phyloP scores from a whole-genome alignment of 495 filamentous ascomycete species.

The Aspergillus mulundensis region DNA sequence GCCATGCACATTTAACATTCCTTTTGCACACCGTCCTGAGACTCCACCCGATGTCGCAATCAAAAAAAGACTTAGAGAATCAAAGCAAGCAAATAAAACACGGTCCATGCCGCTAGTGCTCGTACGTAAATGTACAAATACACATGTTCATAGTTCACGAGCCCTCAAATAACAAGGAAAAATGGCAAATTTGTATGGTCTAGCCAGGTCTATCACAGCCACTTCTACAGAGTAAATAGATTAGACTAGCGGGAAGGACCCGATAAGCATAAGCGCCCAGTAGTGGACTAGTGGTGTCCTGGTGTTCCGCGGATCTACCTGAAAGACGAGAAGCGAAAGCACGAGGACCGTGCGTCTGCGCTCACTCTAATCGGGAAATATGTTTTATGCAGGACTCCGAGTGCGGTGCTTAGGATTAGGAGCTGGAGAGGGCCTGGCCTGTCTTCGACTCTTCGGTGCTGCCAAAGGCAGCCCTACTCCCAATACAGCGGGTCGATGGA shows the following conservation, averaged over 20 bases:
- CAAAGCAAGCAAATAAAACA: neutral
- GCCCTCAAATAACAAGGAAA: neutral
- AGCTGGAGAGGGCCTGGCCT: neutral
- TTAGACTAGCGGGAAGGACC: neutral
- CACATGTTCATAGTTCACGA: neutral
- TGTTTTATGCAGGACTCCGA: conserved; percentile 1
- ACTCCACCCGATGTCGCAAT: neutral
- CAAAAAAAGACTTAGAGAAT: neutral
- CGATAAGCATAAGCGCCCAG: neutral
- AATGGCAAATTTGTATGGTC: neutral
- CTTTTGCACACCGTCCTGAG: neutral
- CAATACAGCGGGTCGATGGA: neutral
- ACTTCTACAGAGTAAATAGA: neutral
- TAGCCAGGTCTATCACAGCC: neutral
- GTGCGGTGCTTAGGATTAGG: neutral
- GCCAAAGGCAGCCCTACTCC: neutral
- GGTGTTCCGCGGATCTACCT: neutral
- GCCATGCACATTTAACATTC: conserved; percentile 3
- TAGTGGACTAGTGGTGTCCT: no score
- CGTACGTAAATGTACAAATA: neutral
- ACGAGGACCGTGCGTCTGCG: conserved; percentile 4
- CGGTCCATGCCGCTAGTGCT: conserved; percentile 1
- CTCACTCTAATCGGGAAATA: neutral
- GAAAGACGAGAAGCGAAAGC: neutral
- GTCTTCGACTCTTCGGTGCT: neutral